A percentile compares a stretch with the other conserved stretches of the same genome.
Conservation (phyloP, 495 filamentous ascomycete genomes). For the Viridothelium virens region DNA sequence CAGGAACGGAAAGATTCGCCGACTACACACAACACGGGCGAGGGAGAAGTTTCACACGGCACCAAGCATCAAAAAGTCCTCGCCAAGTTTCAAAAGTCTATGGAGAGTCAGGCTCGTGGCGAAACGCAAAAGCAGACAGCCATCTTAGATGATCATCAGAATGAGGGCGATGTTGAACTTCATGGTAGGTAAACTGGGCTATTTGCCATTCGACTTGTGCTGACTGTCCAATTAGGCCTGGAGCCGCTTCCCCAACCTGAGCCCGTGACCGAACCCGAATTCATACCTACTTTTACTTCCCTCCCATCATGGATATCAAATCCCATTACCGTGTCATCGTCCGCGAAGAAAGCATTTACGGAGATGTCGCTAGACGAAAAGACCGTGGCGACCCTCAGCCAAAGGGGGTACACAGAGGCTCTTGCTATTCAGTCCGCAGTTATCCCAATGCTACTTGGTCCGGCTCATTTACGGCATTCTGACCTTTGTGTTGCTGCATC, state of each 20-base stretch:
- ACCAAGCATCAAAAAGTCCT: constrained; percentile 33
- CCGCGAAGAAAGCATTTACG: constrained; percentile 52
- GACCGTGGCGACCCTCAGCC: constrained; percentile 52
- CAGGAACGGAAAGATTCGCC: constrained; percentile 24
- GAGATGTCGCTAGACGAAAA: constrained; percentile 50
- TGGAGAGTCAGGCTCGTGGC: neutral
- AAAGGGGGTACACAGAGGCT: constrained; percentile 62
- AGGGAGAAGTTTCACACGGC: constrained; percentile 17
- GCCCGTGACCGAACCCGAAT: constrained; percentile 46
- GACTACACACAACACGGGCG: constrained; percentile 24
- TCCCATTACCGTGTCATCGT: constrained; percentile 56
- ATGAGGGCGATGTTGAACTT: constrained; percentile 39
- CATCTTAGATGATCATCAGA: constrained; percentile 26
- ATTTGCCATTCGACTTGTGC: neutral
- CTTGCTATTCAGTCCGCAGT: constrained; percentile 79
- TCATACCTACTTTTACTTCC: constrained; percentile 46
- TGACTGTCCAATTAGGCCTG: constrained; percentile 36
- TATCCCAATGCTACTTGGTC: constrained; percentile 62
- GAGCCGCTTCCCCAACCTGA: constrained; percentile 72
- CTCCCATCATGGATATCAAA: constrained; percentile 68
- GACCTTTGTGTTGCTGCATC: constrained; percentile 83
- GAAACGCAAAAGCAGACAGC: constrained; percentile 15
- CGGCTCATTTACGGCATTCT: constrained; percentile 14
- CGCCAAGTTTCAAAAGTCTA: constrained; percentile 34
- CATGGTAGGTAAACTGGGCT: constrained; percentile 39